These are phyloP conservation scores for Saturnispora sekii DNA, from an alignment of 805 yeast species.

Conservation along the genomic window DNA sequence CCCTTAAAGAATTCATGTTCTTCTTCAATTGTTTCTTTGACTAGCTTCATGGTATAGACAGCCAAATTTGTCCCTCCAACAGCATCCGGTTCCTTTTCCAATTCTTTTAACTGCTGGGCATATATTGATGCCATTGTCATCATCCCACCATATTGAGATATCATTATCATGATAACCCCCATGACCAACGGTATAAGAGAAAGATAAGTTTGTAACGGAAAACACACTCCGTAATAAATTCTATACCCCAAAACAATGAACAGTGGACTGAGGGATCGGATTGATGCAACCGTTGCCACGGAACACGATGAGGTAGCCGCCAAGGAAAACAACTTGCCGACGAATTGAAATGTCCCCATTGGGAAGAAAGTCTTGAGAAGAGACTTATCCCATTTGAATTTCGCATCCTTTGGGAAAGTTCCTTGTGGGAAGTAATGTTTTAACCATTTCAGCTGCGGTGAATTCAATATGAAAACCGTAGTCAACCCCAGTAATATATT, in stretches of 20 bases:
- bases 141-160: conserved; percentile 19
- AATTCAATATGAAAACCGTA: conserved; percentile 11
- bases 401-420: conserved; percentile 35
- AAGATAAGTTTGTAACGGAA: conserved; percentile 41
- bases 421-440: conserved; percentile 38
- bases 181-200: conserved; percentile 42
- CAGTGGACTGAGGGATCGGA: conserved; percentile 60
- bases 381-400: conserved; percentile 24
- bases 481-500: conserved; percentile 29
- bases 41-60: conserved; percentile 1
- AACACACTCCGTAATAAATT: conserved; percentile 37
- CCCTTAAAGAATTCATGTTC: conserved; percentile 31
- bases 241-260: conserved; percentile 50
- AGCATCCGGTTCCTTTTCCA: background rate
- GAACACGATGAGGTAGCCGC: conserved; percentile 59
- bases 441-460: conserved; percentile 8
- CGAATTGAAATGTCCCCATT: conserved; percentile 54
- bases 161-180: conserved; percentile 44
- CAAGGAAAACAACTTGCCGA: conserved; percentile 53
- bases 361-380: conserved; percentile 47
- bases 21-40: conserved; percentile 3
- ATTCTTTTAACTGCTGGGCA: conserved; percentile 6
- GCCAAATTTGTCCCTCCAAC: conserved; percentile 3
- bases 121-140: conserved; percentile 1
- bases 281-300: conserved; percentile 59